Base-by-base conservation (phyloP, 805 yeast species). In the Kazachstania psychrophila region DNA sequence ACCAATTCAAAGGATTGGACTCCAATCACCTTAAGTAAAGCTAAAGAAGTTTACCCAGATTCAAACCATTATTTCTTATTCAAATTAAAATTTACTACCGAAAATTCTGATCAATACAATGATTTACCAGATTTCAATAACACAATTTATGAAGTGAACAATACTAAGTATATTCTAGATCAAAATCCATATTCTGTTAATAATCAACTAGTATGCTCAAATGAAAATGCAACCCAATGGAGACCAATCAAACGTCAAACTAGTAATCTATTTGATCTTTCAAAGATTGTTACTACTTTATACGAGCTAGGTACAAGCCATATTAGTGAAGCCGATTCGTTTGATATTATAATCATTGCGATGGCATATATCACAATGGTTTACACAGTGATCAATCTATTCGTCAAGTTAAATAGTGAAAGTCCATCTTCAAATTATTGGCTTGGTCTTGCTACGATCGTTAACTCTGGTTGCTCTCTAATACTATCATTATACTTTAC, bases 321-420 rank as follows among this genome's bases (percentile, higher is more conserved):
- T 43, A 66, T 79, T 36, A 65, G 67, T 35, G 79, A 81, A 42
- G 92, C 96, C 13, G 95, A 88, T 48, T 74, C 80, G 18, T 85
- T 85, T 47, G 97, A 89, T 59, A 77, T 88, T 27, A 75, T 77
- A 11, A 68, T 88, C 40, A 79, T 92, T 34, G 69, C 84, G 2
- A 56, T 78, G 34, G 96, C 95, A 2, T 89, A 89, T 58, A 49
- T 75, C 19, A 94, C 94, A 33, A 87, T 88, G 95, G 69, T 83
- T 70, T 78, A 82, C 60, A 84, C 95, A 9, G 72, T 89, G 47
- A 62, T 74, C 41, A 76, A 77, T 42, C 71, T 89, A 22, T 88
- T 83, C 49, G 51, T 74, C 41, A 87, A 85, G 47, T 79, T 89
- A 92, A 65, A 64, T 46, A 64, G 79, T 20, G 95, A 95, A 20